A percentile compares a stretch with the other conserved stretches of the same genome.
Evolutionary conservation across 1,284 basidiomycete species (phyloP).

Genomic region (Marasmius oreades): DNA sequence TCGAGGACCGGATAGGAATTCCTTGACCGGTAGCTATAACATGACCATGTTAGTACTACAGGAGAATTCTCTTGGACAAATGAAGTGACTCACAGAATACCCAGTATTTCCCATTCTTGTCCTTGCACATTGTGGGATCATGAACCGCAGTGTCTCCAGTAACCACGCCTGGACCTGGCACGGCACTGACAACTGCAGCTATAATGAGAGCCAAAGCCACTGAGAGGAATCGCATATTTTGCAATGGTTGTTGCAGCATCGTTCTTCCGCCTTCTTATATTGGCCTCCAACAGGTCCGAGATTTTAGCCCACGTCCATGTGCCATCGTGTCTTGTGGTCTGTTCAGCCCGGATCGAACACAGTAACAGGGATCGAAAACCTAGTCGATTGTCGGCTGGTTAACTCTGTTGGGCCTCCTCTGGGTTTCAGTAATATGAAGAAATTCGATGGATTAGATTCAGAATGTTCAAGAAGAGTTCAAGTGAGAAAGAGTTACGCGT

Average conservation of each 20-base stretch:
- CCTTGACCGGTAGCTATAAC: conserved; percentile 42
- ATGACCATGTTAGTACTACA: not conserved
- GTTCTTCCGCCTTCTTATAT: too few relatives aligned
- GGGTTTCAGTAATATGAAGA: too few relatives aligned
- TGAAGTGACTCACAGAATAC: conserved; percentile 39
- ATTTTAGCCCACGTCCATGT: too few relatives aligned
- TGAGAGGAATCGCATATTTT: not conserved
- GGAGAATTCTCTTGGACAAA: not conserved
- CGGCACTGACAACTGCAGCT: not conserved
- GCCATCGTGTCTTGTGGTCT: too few relatives aligned
- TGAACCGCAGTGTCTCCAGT: conserved; percentile 25
- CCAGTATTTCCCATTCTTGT: conserved; percentile 46
- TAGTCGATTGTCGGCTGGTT: too few relatives aligned
- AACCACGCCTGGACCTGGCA: conserved; percentile 15
- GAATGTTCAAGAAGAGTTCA: too few relatives aligned
- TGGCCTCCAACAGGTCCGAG: too few relatives aligned
- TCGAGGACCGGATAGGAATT: conserved; percentile 49
- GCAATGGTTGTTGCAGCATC: too few relatives aligned
- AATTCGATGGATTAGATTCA: too few relatives aligned
- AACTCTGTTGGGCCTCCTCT: too few relatives aligned
- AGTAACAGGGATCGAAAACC: too few relatives aligned
- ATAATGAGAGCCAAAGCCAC: not conserved
- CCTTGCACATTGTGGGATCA: conserved; percentile 49
- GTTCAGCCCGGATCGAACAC: too few relatives aligned
- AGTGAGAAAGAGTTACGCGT: not conserved